Base-by-base conservation (phyloP, 305 asterid genomes). In the Petunia hybrid region DNA sequence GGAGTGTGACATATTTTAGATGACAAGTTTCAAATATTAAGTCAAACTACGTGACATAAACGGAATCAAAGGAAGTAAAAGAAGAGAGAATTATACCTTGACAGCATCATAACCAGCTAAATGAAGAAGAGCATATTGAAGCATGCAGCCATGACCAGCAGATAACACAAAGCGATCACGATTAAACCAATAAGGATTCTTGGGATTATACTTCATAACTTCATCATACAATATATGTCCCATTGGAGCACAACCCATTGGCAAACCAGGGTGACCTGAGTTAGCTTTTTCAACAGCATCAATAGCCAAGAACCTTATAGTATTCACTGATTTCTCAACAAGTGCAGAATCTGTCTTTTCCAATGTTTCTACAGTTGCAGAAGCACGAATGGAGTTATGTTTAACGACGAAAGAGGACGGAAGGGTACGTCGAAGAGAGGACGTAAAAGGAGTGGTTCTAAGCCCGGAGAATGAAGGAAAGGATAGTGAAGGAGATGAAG, bases 201-300 rank as follows among this genome's bases (percentile, higher is more conserved):
- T 96, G 10, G 99, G 99, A 80, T 94, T 96, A 81, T 90, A 96
- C 91, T 85, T 92, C 98, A 96, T 93, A 63, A 94, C 89, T 89
- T 96, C 99, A 79, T 96, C 99, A 85, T 92, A 96, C 90, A 96
- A 81, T 13, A 96, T 83, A 69, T 95, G 99, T 16, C 95, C 99
- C 97, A 93, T 93, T 22, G 99, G 99, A 13, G 99, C 99, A 83
- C 98, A 96, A 0, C 99, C 99, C 99, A 95, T 95, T 62, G 99
- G 99, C 76, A 95, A 78, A 81, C 99, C 99, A 10, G 99, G 99
- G 86, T 95, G 99, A 6, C 99, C 99, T 65, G 98, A 95, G 74
- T 94, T 95, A 6, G 99, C 99, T 87, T 94, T 95, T 89, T 95
- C 99, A 14, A 95, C 99, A 43, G 99, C 97, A 87, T 95, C 98